Base-by-base conservation (phyloP, 2,329 filamentous ascomycete genomes). In the Trichoderma pleuroti region DNA sequence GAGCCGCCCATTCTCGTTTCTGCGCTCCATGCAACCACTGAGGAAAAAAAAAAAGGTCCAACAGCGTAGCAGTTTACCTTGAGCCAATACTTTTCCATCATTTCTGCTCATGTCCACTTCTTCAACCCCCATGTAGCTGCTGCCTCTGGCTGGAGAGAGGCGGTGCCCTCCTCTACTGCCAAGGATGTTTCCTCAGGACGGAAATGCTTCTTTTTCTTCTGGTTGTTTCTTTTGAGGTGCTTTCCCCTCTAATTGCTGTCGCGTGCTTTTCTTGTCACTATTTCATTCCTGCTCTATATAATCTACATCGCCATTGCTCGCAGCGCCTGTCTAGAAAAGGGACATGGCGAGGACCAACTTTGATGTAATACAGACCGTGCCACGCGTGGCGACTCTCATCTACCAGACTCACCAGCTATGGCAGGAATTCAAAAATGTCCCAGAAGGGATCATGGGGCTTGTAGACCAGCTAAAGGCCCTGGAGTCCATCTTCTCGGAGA, bases 361-460 rank as follows among this genome's bases (percentile, higher is more conserved):
- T 24, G 77, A 77, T 36, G 73, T 79, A 26, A 68, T 76, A 32
- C 73, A 78, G 49, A 52, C 76, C 3, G 65, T 76, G 24, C 28
- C 71, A 4, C 69, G 73, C 7, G 74, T 78, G 32, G 74, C 67
- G 7, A 75, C 73, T 42, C 72, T 72, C 34, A 72, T 75, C 1
- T 24, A 75, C 56, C 75, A 75, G 24, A 65, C 72, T 21, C 74
- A 74, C 9, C 36, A 70, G 28, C 12, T 78, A 63, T 78, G 76
- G 74, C 71, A 77, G 1, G 68, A 78, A 32, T 46, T 78, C 34
- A 42, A 75, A 30, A 71, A 76, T 2, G 61, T 78, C 26, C 76
- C 77, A 0, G 64, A 74, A 0, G 73, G 76, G 52, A 68, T 76
- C 24, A 26, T 72, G 7, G 61, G 64, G 24, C 71, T 78, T 21